A percentile compares a stretch with the other conserved stretches of the same genome.
phyloP scores from a whole-genome alignment of 768 basidiomycete species.

The Pleurotus ostreatus region DNA sequence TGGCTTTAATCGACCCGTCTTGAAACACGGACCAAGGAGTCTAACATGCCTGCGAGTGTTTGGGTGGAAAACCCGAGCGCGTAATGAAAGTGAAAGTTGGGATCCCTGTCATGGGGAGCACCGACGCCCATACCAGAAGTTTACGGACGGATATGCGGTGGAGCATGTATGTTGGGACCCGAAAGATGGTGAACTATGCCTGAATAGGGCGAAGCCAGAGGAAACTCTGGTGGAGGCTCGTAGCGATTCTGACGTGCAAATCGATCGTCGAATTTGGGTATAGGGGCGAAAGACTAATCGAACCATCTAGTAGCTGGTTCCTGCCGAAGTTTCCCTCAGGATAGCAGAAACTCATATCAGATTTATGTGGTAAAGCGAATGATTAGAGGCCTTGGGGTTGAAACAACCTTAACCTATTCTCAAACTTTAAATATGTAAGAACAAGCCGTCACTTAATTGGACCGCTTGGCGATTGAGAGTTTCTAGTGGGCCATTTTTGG shows the following conservation, averaged over 20 bases:
- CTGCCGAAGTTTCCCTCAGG: slow-evolving; percentile 83
- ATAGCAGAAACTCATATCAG: slow-evolving; percentile 53
- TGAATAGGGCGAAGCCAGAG: no score
- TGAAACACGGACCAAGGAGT: no score
- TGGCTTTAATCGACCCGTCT: no score
- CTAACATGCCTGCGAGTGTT: no score
- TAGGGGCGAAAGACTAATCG: slow-evolving; percentile 96
- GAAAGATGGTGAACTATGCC: no score
- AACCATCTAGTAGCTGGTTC: slow-evolving; percentile 93
- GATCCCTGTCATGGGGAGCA: no score
- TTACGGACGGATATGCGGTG: no score
- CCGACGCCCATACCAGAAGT: no score
- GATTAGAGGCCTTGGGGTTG: slow-evolving; percentile 90
- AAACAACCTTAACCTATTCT: slow-evolving; percentile 84
- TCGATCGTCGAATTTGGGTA: slow-evolving; percentile 94
- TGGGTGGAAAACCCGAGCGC: no score
- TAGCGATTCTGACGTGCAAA: slow-evolving; percentile 97
- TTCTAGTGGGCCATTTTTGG: slow-evolving; percentile 80
- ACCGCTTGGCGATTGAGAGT: slow-evolving; percentile 81
- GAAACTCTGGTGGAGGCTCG: slow-evolving; percentile 95
- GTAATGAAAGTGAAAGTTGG: no score
- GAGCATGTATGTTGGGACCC: no score
- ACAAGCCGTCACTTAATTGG: slow-evolving; percentile 78
- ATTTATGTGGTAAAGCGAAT: slow-evolving; percentile 79
- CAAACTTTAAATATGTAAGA: slow-evolving; percentile 85